A percentile compares a stretch with the other conserved stretches of the same genome.
These are phyloP conservation scores for Gossypium turneri DNA, from an alignment of 345 rosid species.

Conservation along the genomic window DNA sequence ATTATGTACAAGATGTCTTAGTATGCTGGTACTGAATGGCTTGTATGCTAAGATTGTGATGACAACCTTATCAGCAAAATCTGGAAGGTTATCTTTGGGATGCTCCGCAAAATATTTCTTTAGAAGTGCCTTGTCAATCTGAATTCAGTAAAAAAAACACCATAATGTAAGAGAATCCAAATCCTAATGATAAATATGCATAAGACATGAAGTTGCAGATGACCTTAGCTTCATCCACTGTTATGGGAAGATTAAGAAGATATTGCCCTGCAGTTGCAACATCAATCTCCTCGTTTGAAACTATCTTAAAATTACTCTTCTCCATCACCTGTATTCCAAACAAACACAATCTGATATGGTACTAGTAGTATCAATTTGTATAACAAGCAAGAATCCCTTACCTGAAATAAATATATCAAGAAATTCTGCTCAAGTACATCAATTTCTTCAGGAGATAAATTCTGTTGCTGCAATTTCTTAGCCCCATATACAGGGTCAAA, in stretches of 20 bases:
- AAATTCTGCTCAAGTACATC: constrained; percentile 54
- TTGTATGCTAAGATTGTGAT: no score
- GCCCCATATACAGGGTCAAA: constrained; percentile 67
- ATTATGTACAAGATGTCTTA: background rate
- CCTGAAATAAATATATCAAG: constrained; percentile 45
- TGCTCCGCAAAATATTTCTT: constrained; percentile 46
- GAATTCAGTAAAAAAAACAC: constrained; percentile 24
- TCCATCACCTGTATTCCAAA: constrained; percentile 63
- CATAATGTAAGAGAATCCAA: background rate
- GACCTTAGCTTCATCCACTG: constrained; percentile 63
- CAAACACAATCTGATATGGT: background rate
- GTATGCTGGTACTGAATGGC: background rate
- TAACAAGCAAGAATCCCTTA: constrained; percentile 21
- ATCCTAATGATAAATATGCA: background rate
- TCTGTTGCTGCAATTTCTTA: constrained; percentile 48
- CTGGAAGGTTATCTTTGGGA: constrained; percentile 58
- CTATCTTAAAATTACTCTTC: constrained; percentile 69
- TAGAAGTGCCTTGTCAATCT: constrained; percentile 66
- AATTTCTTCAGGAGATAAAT: constrained; percentile 42
- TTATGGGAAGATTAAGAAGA: constrained; percentile 71
- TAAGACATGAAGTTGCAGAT: constrained; percentile 19
- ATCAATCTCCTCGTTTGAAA: constrained; percentile 54
- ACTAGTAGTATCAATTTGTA: no score
- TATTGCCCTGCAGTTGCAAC: constrained; percentile 70
- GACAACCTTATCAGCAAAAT: constrained; percentile 63